Conservation (phyloP, 2,329 filamentous ascomycete species). For the Colletotrichum orbiculare region DNA sequence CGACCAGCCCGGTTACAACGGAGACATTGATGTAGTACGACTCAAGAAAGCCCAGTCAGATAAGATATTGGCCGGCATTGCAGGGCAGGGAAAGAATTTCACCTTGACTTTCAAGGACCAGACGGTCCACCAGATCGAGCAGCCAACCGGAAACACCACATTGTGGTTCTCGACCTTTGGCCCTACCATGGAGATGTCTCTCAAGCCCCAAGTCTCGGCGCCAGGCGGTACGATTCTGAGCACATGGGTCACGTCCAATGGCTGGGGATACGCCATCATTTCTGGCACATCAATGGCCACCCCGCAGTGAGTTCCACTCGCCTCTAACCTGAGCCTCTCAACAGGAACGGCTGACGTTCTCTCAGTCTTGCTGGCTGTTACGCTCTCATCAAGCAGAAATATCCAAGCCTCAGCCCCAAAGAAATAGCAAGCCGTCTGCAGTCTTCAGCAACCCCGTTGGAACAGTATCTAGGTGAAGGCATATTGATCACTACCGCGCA, state of each 20-base stretch:
- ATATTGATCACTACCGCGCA: too few relatives aligned
- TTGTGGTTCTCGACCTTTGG: constrained; percentile 26
- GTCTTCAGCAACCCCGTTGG: too few relatives aligned
- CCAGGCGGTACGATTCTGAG: constrained; percentile 29
- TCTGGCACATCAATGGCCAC: constrained; percentile 33
- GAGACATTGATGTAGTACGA: constrained; percentile 16
- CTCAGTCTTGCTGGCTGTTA: too few relatives aligned
- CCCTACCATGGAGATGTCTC: constrained; percentile 32
- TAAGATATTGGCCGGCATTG: constrained; percentile 25
- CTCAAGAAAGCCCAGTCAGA: constrained; percentile 22
- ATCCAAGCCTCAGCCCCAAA: too few relatives aligned
- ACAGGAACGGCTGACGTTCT: too few relatives aligned
- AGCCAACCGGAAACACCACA: constrained; percentile 23
- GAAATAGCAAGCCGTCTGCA: too few relatives aligned
- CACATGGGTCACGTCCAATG: constrained; percentile 30
- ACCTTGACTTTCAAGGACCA: constrained; percentile 25
- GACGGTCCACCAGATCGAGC: constrained; percentile 19
- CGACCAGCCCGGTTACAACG: constrained; percentile 14
- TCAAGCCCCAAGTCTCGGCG: constrained; percentile 27
- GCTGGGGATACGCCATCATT: constrained; percentile 30
- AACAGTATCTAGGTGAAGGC: too few relatives aligned
- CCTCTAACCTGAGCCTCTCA: too few relatives aligned
- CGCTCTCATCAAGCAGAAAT: too few relatives aligned
- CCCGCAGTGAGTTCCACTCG: too few relatives aligned
- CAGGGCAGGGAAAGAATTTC: constrained; percentile 20